Evolutionary conservation across 208 protist genomes (phyloP).

Genomic region (Acanthamoeba culbertsoni): DNA sequence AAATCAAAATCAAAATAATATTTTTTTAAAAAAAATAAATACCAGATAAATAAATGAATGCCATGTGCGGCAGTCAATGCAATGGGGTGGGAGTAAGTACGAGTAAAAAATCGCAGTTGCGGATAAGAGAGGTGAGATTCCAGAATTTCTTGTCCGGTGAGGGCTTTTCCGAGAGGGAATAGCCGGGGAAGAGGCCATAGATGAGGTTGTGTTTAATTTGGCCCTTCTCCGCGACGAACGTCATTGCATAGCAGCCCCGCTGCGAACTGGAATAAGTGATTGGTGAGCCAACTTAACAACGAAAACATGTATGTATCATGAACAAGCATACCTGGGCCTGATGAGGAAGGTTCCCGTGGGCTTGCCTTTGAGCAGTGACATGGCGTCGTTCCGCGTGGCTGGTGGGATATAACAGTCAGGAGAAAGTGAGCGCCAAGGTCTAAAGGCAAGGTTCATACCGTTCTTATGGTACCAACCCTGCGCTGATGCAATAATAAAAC

Average conservation of each 20-base stretch:
- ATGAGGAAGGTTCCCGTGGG: background rate
- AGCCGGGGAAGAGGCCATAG: background rate
- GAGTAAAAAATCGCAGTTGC: background rate
- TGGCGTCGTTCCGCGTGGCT: background rate
- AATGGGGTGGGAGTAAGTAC: background rate
- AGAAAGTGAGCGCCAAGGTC: too few species aligned
- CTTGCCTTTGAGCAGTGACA: background rate
- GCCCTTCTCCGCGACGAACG: background rate
- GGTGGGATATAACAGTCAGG: background rate
- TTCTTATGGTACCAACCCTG: background rate
- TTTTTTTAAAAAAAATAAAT: too few species aligned
- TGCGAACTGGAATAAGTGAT: background rate
- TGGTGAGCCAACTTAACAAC: background rate
- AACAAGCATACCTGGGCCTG: background rate
- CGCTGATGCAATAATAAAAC: background rate
- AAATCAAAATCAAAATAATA: too few species aligned
- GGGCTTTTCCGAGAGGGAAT: background rate
- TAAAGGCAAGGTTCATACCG: too few species aligned
- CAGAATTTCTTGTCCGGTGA: background rate
- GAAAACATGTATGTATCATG: background rate
- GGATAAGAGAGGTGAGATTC: background rate
- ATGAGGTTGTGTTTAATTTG: background rate
- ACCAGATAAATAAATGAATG: too few species aligned
- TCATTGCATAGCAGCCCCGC: background rate
- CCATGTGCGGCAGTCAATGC: background rate